A percentile compares a stretch with the other conserved stretches of the same genome.
phyloP scores from a whole-genome alignment of 2,329 filamentous ascomycete species.

The Diaporthe vaccinii region DNA sequence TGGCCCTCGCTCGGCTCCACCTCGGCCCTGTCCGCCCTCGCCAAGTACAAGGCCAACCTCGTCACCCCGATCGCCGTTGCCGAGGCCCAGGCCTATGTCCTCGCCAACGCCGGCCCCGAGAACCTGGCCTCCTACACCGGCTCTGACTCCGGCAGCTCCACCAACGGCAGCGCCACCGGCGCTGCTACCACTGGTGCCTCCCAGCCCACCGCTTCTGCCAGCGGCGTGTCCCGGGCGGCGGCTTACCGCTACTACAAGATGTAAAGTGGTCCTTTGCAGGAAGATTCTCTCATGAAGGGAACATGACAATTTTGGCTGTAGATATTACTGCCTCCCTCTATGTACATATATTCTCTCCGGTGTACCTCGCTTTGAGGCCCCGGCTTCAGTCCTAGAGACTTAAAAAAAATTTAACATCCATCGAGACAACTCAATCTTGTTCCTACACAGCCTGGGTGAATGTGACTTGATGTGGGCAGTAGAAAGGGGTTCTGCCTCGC shows the following conservation, averaged over 20 bases:
- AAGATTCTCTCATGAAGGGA: conserved; percentile 20
- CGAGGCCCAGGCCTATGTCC: conserved; percentile 33
- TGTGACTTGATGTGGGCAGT: neutral
- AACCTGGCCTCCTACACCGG: conserved; percentile 28
- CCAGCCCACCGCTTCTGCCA: neutral
- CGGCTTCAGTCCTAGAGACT: conserved; percentile 15
- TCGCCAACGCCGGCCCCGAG: conserved; percentile 36
- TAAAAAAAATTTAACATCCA: neutral
- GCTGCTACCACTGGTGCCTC: neutral
- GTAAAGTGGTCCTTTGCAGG: conserved; percentile 2
- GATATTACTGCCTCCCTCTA: conserved; percentile 27
- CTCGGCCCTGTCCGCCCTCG: conserved; percentile 35
- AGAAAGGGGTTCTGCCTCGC: too few relatives aligned
- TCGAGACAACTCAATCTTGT: neutral
- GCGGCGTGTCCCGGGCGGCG: neutral
- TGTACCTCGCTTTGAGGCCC: neutral
- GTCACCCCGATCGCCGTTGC: conserved; percentile 34
- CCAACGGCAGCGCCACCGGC: neutral
- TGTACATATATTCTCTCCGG: conserved; percentile 9
- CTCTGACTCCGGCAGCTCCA: neutral
- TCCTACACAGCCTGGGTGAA: neutral
- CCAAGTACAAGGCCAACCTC: conserved; percentile 35
- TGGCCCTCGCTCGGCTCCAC: conserved; percentile 38
- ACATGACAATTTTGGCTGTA: conserved; percentile 25
- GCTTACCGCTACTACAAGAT: conserved; percentile 23